phyloP scores from a whole-genome alignment of 176 grass and related monocot species.

The Musa troglodytarum region DNA sequence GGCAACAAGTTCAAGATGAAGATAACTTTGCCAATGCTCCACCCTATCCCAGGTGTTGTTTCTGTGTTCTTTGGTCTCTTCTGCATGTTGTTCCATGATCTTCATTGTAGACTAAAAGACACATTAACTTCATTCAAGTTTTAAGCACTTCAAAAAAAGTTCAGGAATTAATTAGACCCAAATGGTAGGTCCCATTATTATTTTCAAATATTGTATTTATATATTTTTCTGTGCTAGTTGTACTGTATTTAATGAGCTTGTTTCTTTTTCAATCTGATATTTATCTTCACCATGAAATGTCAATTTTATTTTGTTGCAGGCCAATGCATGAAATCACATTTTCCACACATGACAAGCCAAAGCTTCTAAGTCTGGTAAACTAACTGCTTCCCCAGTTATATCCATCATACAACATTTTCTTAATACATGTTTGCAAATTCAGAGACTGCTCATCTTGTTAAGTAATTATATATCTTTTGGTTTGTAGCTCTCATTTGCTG shows the following conservation, averaged over 20 bases:
- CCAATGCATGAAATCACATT: slow-evolving; percentile 3
- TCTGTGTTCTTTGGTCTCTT: background rate
- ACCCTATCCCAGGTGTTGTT: slow-evolving; percentile 44
- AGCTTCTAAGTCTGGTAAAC: background rate
- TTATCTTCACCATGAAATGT: slow-evolving; percentile 18
- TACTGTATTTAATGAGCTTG: no score
- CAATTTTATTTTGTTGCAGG: slow-evolving; percentile 16
- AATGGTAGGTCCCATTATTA: background rate
- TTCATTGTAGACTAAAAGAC: background rate
- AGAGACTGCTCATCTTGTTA: no score
- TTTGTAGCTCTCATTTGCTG: background rate
- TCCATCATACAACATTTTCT: no score
- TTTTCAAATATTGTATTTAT: background rate
- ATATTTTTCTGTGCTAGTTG: no score
- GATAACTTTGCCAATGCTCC: slow-evolving; percentile 49
- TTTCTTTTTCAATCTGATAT: slow-evolving; percentile 11
- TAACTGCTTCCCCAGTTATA: background rate
- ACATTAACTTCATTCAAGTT: background rate
- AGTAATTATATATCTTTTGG: no score
- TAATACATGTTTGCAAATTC: no score
- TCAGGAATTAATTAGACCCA: no score
- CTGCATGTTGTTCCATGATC: background rate
- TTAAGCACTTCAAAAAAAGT: background rate
- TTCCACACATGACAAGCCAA: background rate
- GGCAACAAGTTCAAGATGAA: slow-evolving; percentile 41